Percentiles rank a stretch among this genome's conserved stretches.
These are phyloP conservation scores for Gryganskiella cystojenkinii DNA, from an alignment of 192 early-diverging fungal species.

Conservation along the genomic window DNA sequence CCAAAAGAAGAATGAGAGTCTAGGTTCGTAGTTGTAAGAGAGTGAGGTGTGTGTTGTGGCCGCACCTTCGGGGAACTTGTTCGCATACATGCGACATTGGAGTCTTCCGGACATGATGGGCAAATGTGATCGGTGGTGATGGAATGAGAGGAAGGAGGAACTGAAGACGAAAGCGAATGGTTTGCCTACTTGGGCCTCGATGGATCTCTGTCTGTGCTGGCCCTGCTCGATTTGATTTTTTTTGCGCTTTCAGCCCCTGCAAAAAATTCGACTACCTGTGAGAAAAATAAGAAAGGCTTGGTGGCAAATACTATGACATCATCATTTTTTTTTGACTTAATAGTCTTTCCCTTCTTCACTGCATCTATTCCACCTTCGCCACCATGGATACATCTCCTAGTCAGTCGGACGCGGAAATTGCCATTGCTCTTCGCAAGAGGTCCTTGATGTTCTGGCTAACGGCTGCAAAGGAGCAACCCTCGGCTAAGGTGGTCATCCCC, in stretches of 20 bases:
- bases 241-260: no score
- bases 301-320: no score
- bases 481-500: conserved; percentile 43
- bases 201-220: no score
- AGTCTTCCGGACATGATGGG: conserved; percentile 43
- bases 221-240: no score
- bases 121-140: neutral
- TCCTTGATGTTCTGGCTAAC: conserved; percentile 63
- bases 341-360: neutral
- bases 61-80: conserved; percentile 81
- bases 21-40: neutral
- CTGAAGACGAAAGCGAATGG: neutral
- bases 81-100: conserved; percentile 93
- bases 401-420: conserved; percentile 19
- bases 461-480: conserved; percentile 27
- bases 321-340: no score
- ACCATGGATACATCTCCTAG: no score
- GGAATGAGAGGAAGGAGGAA: neutral
- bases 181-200: no score
- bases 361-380: neutral
- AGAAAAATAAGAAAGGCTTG: no score
- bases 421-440: conserved; percentile 50
- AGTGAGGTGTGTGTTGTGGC: neutral
- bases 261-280: no score
- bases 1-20: no score